Evolutionary conservation across 768 basidiomycete species (phyloP), one percentile per base, ranked within the genome.

Genomic region (Termitomyces titanicus): DNA sequence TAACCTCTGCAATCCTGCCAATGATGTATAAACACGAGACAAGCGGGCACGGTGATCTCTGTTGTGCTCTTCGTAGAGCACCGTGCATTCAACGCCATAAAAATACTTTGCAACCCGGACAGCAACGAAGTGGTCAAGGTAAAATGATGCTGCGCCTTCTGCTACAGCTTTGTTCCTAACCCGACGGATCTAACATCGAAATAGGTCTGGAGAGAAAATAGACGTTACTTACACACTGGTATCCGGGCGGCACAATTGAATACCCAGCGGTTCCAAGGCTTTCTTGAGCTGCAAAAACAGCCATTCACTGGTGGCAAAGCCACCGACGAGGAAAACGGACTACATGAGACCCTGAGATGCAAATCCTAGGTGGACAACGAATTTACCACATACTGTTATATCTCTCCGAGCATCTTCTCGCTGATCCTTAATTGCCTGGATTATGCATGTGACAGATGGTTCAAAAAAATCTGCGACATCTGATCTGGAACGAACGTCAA

Each of bases 261-360:
- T 61, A n/a, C 74, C 72, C 0, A 71, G 61, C 1, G 68, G 59
- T 5, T 68, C 68, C 10, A 84, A 66, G 5, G 68, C 61, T 48
- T 62, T 66, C 38, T 73, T 73, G 2, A 84, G 72, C 46, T 70
- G 68, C 2, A 67, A 63, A 60, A 73, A 79, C n/a, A 85, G 62
- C 72, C 78, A 84, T 48, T 82, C 78, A 54, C 77, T 83, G 1
- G 81, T 80, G 13, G 80, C 77, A 62, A 84, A 84, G 0, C 82
- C 83, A 22, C 83, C 83, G 3, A 85, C 82, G 1, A 85, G 73
- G 31, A 79, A 70, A 24, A 78, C 71, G 24, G 72, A 70, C 77
- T 78, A 45, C 2, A 6, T 52, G 27, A n/a, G 13, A 20, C 10
- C 6, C 11, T 49, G 25, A 27, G 15, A 49, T 49, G 24, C 3